Percentiles rank a stretch among this genome's conserved stretches.
Conservation (phyloP, 2,329 filamentous ascomycete genomes). For the Aspergillus unguis region DNA sequence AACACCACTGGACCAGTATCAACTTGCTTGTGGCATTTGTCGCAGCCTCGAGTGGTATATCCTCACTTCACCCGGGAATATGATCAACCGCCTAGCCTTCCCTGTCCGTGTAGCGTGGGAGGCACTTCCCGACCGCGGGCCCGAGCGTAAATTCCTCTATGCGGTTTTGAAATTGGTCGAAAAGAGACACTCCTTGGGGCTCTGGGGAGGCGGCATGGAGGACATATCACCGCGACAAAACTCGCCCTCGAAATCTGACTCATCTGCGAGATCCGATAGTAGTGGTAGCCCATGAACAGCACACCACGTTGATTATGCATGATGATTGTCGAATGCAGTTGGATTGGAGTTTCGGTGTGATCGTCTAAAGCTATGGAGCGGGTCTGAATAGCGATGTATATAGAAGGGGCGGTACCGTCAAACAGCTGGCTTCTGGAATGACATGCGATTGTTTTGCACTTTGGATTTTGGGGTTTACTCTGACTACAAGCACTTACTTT, state of each 20-base stretch:
- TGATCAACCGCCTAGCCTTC: conserved; percentile 40
- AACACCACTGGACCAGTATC: conserved; percentile 31
- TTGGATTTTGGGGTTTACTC: too few species aligned
- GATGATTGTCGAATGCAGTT: too few species aligned
- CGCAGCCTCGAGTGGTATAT: conserved; percentile 37
- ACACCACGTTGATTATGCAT: not conserved
- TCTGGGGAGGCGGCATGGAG: conserved; percentile 37
- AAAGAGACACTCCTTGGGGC: conserved; percentile 31
- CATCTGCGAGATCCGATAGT: not conserved
- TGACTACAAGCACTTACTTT: too few species aligned
- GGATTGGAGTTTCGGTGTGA: not conserved
- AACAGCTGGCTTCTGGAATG: not conserved
- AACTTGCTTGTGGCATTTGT: conserved; percentile 35
- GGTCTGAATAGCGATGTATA: not conserved
- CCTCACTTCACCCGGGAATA: conserved; percentile 34
- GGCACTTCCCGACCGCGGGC: conserved; percentile 30
- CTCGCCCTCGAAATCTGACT: conserved; percentile 18
- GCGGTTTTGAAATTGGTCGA: conserved; percentile 35
- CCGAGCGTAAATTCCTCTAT: conserved; percentile 32
- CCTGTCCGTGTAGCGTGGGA: conserved; percentile 39
- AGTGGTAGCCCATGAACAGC: not conserved
- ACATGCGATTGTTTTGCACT: not conserved
- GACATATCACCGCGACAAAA: conserved; percentile 30
- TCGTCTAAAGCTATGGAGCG: not conserved
- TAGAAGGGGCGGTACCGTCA: not conserved